Base-by-base conservation (phyloP, 176 grass and related monocot species). In the Puya raimondii region DNA sequence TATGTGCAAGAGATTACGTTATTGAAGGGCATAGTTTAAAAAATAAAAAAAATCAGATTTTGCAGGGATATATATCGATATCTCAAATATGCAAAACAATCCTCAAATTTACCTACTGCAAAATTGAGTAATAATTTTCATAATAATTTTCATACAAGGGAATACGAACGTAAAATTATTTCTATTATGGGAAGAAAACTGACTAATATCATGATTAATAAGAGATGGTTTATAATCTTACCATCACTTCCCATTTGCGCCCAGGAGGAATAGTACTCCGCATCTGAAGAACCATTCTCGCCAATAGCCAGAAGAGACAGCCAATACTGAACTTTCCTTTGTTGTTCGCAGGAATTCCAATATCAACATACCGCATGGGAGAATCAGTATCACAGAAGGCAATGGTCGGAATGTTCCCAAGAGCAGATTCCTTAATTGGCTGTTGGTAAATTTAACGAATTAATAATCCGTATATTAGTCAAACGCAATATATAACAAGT, bases 381-480 rank as follows among this genome's bases (percentile, higher is more conserved):
- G 91, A 96, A 74, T 91, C 91, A 11, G 91, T 96, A 66, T 96
- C 91, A 9, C 91, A 96, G 68, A 96, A 96, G 67, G 91, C 91
- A 64, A 96, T 96, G 47, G 85, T 88, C 0, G 88, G 91, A 73
- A 96, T 96, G 51, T 96, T 96, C 9, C 91, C 91, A 51, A 91
- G 53, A 71, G 91, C 91, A 79, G 91, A 82, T 71, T 96, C 91
- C 74, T 96, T 96, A 53, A 96, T 96, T 29, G 91, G 91, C 91
- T 96, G 85, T 52, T 50, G 49, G 54, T 54, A 72, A 66, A 11
- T 17, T 17, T 12, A 72, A 58, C 10, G 2, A n/a, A 20, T 47
- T 58, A 59, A 29, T 12, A 72, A 22, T 27, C 20, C 49, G 20
- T 17, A 15, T 11, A 4, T 21, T 58, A 16, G 53, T 26, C 10